Evolutionary conservation across 805 yeast genomes (phyloP).

Genomic region (Yarrowia yakushimensis): DNA sequence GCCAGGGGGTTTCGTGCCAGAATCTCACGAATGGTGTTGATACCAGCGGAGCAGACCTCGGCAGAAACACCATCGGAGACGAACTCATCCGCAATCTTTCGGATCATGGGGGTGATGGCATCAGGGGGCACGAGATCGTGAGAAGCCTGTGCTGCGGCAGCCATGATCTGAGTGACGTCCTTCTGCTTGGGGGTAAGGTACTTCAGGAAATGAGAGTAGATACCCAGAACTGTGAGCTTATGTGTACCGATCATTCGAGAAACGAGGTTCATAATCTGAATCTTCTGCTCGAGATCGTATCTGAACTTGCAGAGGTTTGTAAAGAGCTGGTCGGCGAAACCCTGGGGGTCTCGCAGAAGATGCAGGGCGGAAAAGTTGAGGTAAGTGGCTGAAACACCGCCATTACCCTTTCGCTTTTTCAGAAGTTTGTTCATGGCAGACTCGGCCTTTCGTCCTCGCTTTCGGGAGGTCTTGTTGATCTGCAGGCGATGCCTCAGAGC

Average conservation of each 20-base stretch:
- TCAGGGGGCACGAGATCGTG: constrained; percentile 99
- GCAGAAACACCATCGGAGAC: constrained; percentile 98
- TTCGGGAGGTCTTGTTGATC: constrained; percentile 76
- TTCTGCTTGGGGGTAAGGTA: constrained; percentile 91
- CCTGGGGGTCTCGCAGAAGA: constrained; percentile 92
- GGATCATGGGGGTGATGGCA: constrained; percentile 67
- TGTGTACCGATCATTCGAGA: constrained; percentile 93
- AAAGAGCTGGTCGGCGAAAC: constrained; percentile 85
- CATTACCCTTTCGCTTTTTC: constrained; percentile 50
- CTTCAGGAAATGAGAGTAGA: constrained; percentile 83
- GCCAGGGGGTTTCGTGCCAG: constrained; percentile 92
- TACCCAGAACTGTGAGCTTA: constrained; percentile 82
- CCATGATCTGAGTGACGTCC: constrained; percentile 93
- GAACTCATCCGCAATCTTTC: constrained; percentile 95
- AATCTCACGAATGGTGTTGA: constrained; percentile 91
- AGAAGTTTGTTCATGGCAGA: constrained; percentile 65
- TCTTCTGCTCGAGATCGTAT: constrained; percentile 82
- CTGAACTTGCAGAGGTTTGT: constrained; percentile 69
- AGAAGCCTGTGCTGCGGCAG: constrained; percentile 93
- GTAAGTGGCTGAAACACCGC: constrained; percentile 58
- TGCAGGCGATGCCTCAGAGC: constrained; percentile 75
- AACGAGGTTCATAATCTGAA: constrained; percentile 78
- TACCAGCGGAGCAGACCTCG: constrained; percentile 97
- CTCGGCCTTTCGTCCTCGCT: constrained; percentile 76
- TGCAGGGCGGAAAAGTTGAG: constrained; percentile 94